Evolutionary conservation across 2,329 filamentous ascomycete genomes (phyloP), one percentile per base, ranked within the genome.

Genomic region (Alternaria arbusti): DNA sequence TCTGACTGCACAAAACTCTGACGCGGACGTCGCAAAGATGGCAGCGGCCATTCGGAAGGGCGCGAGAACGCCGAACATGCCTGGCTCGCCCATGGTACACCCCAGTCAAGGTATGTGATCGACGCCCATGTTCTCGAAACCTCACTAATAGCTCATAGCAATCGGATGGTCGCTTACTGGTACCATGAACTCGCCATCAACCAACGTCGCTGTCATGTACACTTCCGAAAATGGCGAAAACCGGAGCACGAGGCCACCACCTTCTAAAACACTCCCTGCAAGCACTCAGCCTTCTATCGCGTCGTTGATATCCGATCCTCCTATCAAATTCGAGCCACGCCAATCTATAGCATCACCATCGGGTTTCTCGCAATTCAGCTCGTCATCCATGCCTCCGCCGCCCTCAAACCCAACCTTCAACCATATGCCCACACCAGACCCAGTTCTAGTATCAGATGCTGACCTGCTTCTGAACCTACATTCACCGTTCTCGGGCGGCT

Each of bases 101-200:
- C 79, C 83, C 10, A 84, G 81, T 70, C 85, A 87, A 82, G 84
- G 76, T 88, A 73, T 15, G 47, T 54, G 5, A 5, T 20, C 15
- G 13, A 17, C 25, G 15, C 22, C 22, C 4, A 32, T 5, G 17
- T 10, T 5, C 26, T 26, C 5, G 7, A 11, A 13, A 17, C 22
- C 11, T 44, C n/a, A 50, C 69, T 75, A 55, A 76, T 54, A 17
- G 54, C 36, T 30, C 12, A 61, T 61, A 86, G 87, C 88, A 1
- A 92, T 96, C 62, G 93, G 92, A 1, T 96, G 92, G 91, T 94
- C 92, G 8, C 82, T 97, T n/a, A 93, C 93, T 0, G 93, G 93
- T 13, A 95, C 91, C 2, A 94, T 92, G 58, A 93, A 96, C 73
- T 96, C 92, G 4, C 91, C 92, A 1, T 94, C 89, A 66, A 93